These are phyloP conservation scores for Globisporangium orthogonon DNA, from an alignment of 352 stramenopile species.

Conservation along the genomic window DNA sequence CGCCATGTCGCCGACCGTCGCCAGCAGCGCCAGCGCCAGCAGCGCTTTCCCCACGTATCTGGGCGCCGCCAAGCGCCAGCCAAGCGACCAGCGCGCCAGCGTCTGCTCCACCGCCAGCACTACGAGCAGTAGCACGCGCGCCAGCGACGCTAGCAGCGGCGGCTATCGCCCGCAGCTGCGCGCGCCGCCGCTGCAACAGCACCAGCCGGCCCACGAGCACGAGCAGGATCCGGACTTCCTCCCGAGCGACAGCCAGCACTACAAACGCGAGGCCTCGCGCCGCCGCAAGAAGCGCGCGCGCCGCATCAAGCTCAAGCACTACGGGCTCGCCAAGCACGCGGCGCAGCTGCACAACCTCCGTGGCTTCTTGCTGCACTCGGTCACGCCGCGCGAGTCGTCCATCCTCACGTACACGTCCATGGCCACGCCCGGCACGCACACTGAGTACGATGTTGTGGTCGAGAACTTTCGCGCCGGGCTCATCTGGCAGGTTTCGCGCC, in stretches of 20 bases:
- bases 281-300: slow-evolving; percentile 15
- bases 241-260: slow-evolving; percentile 14
- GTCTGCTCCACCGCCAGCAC: slow-evolving; percentile 13
- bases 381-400: slow-evolving; percentile 47
- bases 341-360: slow-evolving; percentile 36
- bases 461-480: slow-evolving; percentile 43
- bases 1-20: neutral
- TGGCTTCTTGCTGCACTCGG: slow-evolving; percentile 53
- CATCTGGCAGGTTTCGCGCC: slow-evolving; percentile 56
- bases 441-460: slow-evolving; percentile 60
- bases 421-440: slow-evolving; percentile 35
- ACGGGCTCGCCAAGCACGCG: slow-evolving; percentile 14
- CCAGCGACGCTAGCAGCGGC: slow-evolving; percentile 9
- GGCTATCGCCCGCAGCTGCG: slow-evolving; percentile 5
- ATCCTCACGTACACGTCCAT: slow-evolving; percentile 45
- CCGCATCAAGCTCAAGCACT: slow-evolving; percentile 18
- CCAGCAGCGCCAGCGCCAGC: neutral
- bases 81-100: slow-evolving; percentile 10
- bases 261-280: slow-evolving; percentile 6
- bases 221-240: slow-evolving; percentile 16
- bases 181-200: neutral
- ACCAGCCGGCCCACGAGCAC: neutral
- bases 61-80: slow-evolving; percentile 7
- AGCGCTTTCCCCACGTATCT: slow-evolving; percentile 7
- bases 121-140: slow-evolving; percentile 13